A percentile compares a stretch with the other conserved stretches of the same genome.
phyloP scores from a whole-genome alignment of 1,284 basidiomycete species.

The Ganoderma lingzhi region DNA sequence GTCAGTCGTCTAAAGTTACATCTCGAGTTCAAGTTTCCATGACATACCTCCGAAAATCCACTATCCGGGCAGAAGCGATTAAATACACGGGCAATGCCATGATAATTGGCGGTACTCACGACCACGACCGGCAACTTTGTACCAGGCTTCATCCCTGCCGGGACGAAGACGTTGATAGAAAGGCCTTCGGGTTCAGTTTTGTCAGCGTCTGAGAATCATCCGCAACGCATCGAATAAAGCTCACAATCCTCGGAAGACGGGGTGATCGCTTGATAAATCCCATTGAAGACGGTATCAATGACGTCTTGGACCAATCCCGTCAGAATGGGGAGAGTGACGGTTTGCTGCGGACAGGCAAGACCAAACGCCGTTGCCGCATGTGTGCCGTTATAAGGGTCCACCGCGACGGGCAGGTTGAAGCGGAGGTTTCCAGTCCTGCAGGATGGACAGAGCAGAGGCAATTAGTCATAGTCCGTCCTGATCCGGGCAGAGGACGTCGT shows the following conservation, averaged over 20 bases:
- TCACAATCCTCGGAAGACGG: conserved; percentile 56
- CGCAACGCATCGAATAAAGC: conserved; percentile 22
- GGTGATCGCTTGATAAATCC: conserved; percentile 44
- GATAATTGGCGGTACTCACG: conserved; percentile 7
- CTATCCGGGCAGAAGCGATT: conserved; percentile 36
- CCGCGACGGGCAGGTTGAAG: conserved; percentile 45
- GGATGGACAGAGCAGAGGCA: neutral
- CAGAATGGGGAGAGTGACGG: conserved; percentile 38
- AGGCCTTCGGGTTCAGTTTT: conserved; percentile 9
- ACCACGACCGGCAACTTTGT: conserved; percentile 28
- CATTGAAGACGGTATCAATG: conserved; percentile 47
- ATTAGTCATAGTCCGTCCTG: neutral
- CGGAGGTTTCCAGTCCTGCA: conserved; percentile 37
- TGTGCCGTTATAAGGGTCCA: conserved; percentile 41
- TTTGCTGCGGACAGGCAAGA: conserved; percentile 47
- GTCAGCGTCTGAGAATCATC: neutral
- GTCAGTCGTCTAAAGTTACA: conserved; percentile 1
- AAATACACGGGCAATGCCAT: neutral
- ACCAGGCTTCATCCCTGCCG: conserved; percentile 23
- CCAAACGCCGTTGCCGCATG: conserved; percentile 43
- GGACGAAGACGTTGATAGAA: conserved; percentile 28
- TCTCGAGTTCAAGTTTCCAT: neutral
- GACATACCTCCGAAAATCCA: conserved; percentile 63
- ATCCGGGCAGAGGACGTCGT: no score
- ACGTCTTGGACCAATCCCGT: conserved; percentile 44